Evolutionary conservation across 2,329 filamentous ascomycete genomes (phyloP).

Genomic region (Ceratocystis alfenasii): DNA sequence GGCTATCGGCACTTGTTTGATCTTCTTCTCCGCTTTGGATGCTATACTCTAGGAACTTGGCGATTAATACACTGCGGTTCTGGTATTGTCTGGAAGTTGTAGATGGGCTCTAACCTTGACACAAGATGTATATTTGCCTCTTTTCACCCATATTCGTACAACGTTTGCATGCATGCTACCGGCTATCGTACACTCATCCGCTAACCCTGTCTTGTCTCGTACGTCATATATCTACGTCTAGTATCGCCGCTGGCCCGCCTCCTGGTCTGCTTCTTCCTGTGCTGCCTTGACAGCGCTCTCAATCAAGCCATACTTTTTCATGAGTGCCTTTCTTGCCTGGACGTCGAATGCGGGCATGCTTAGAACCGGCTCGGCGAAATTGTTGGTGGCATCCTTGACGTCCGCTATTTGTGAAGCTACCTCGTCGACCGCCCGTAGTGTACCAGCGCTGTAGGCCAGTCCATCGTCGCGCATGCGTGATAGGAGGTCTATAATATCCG

Average conservation of each 20-base stretch:
- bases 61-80: too few species aligned
- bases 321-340: slow-evolving; percentile 8
- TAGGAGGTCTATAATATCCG: slow-evolving; percentile 43
- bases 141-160: background rate
- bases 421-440: slow-evolving; percentile 13
- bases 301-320: slow-evolving; percentile 6
- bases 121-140: background rate
- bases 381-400: background rate
- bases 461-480: slow-evolving; percentile 55
- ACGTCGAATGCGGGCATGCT: slow-evolving; percentile 8
- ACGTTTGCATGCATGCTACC: background rate
- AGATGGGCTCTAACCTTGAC: too few species aligned
- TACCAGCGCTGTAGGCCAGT: slow-evolving; percentile 28
- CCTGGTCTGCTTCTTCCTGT: background rate
- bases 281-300: slow-evolving; percentile 2
- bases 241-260: background rate
- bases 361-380: slow-evolving; percentile 16
- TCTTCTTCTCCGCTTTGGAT: too few species aligned
- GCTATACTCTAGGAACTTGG: too few species aligned
- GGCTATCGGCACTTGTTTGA: too few species aligned
- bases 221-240: background rate
- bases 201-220: background rate
- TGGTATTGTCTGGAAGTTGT: too few species aligned
- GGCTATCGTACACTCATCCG: slow-evolving; percentile 11
- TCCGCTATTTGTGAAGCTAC: slow-evolving; percentile 9